A percentile compares a stretch with the other conserved stretches of the same genome.
These are phyloP conservation scores for Xylaria intraflava DNA, from an alignment of 495 filamentous ascomycete genomes.

Conservation along the genomic window DNA sequence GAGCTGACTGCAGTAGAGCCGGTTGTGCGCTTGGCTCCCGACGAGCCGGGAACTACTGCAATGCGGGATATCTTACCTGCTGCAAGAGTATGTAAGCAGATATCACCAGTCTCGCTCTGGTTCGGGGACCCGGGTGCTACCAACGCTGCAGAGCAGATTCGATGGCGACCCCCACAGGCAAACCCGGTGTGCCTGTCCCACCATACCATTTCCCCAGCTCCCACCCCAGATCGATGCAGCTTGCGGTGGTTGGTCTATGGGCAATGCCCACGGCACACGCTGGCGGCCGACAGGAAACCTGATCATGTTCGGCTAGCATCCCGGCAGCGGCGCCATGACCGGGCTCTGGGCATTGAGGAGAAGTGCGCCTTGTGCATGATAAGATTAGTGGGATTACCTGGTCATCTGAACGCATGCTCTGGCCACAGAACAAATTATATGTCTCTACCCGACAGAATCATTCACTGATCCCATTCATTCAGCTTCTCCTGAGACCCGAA, in stretches of 20 bases:
- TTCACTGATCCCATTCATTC: not conserved
- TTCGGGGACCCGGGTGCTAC: conserved; percentile 6
- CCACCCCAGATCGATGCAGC: conserved; percentile 6
- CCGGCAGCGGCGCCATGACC: conserved; percentile 3
- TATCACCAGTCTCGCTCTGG: conserved; percentile 4
- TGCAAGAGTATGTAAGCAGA: conserved; percentile 1
- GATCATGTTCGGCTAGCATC: not conserved
- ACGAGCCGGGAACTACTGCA: conserved; percentile 12
- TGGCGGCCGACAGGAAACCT: not conserved
- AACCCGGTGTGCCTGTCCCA: conserved; percentile 4
- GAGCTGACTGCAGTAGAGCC: conserved; percentile 7
- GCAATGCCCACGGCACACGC: not conserved
- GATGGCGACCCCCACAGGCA: not conserved
- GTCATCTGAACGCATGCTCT: conserved; percentile 1
- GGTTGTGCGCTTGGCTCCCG: conserved; percentile 6
- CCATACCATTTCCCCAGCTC: conserved; percentile 4
- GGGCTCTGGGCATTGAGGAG: conserved; percentile 1
- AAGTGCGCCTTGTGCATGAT: conserved; percentile 9
- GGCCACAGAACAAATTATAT: not conserved
- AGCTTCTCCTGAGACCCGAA: not conserved
- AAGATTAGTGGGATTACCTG: not conserved
- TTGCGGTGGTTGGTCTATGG: conserved; percentile 1
- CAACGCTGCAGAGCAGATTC: not conserved
- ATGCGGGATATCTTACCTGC: conserved; percentile 9
- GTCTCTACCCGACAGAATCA: conserved; percentile 7